Evolutionary conservation across 768 basidiomycete genomes (phyloP).

Genomic region (Candolleomyces efflorescens): DNA sequence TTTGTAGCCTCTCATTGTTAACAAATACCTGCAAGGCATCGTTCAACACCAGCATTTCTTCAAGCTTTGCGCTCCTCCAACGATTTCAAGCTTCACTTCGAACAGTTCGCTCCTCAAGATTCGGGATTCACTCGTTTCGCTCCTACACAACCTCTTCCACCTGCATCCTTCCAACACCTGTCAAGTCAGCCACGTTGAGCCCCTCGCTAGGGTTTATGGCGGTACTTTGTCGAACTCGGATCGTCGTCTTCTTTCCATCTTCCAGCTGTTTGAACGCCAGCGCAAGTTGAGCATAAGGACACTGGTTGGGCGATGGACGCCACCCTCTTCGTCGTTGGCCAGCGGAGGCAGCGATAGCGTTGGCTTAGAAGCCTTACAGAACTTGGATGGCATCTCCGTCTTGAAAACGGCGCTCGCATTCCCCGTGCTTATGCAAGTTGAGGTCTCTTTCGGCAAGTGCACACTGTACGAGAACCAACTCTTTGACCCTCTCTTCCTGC

Average conservation of each 20-base stretch:
- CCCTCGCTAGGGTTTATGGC: slow-evolving; percentile 67
- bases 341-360: slow-evolving; percentile 32
- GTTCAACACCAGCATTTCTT: slow-evolving; percentile 67
- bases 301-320: slow-evolving; percentile 65
- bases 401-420: slow-evolving; percentile 70
- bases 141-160: slow-evolving; percentile 65
- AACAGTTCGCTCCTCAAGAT: slow-evolving; percentile 18
- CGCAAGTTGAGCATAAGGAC: slow-evolving; percentile 60
- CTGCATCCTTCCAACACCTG: slow-evolving; percentile 81
- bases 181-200: slow-evolving; percentile 79
- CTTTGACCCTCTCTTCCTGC: slow-evolving; percentile 81
- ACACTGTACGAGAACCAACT: slow-evolving; percentile 32
- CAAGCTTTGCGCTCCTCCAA: slow-evolving; percentile 20
- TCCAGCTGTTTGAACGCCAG: slow-evolving; percentile 73
- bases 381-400: slow-evolving; percentile 62
- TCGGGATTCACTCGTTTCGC: slow-evolving; percentile 44
- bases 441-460: slow-evolving; percentile 19
- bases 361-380: slow-evolving; percentile 62
- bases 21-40: slow-evolving; percentile 71
- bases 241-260: slow-evolving; percentile 63
- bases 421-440: slow-evolving; percentile 53
- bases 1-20: slow-evolving; percentile 62
- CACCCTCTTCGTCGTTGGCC: slow-evolving; percentile 22
- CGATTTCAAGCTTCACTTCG: slow-evolving; percentile 26
- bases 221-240: slow-evolving; percentile 71